A percentile compares a stretch with the other conserved stretches of the same genome.
These are phyloP conservation scores for Diplodia scrobiculata DNA, from an alignment of 2,329 filamentous ascomycete genomes.

Conservation along the genomic window DNA sequence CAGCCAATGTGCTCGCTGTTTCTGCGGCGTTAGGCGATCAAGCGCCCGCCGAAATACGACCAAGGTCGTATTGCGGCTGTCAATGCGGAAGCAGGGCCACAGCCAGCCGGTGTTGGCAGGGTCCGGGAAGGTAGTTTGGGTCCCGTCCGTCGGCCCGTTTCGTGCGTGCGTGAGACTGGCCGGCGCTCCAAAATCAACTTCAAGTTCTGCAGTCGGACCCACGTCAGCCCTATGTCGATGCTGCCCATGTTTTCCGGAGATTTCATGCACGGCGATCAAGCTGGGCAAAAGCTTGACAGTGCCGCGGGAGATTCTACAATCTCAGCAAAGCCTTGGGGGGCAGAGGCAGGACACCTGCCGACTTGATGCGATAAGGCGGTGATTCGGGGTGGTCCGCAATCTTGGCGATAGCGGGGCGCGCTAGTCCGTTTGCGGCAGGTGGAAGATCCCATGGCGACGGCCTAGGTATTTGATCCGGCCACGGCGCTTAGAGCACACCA, in stretches of 20 bases:
- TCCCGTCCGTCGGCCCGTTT: not conserved
- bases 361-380: not conserved
- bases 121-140: too few species aligned
- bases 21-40: not conserved
- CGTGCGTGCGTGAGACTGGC: not conserved
- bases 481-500: not conserved
- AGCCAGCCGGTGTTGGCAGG: not conserved
- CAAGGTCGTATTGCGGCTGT: not conserved
- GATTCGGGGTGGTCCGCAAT: not conserved
- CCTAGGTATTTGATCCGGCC: not conserved
- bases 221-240: not conserved
- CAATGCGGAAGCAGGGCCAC: not conserved
- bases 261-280: conserved; percentile 3
- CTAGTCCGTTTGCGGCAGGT: not conserved
- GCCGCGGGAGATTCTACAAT: not conserved
- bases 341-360: not conserved
- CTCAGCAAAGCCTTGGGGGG: not conserved
- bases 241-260: not conserved
- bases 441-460: not conserved
- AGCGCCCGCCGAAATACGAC: not conserved
- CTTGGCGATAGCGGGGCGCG: not conserved
- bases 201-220: not conserved
- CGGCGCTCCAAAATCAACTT: not conserved
- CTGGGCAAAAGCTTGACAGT: not conserved
- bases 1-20: not conserved